Evolutionary conservation across 2,329 filamentous ascomycete species (phyloP).

Genomic region (Leptodontidium sp.): DNA sequence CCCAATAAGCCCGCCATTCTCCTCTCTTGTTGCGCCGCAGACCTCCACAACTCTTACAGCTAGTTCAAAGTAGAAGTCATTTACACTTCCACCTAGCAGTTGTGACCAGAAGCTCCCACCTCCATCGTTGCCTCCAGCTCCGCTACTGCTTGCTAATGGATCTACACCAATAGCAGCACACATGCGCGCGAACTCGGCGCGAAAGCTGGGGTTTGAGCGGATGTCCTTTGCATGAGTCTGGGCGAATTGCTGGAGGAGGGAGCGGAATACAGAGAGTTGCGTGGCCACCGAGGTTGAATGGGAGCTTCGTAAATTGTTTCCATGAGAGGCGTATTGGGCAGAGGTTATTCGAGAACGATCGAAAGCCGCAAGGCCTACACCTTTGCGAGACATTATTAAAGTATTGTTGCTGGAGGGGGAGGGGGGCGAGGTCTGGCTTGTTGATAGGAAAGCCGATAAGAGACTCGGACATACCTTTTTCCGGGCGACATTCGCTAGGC

Average conservation of each 20-base stretch:
- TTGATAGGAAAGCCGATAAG: neutral
- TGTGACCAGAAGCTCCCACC: slow-evolving; percentile 87
- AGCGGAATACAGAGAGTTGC: slow-evolving; percentile 95
- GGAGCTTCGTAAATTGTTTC: slow-evolving; percentile 81
- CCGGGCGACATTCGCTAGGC: neutral
- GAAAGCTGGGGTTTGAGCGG: slow-evolving; percentile 91
- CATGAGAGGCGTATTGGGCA: slow-evolving; percentile 90
- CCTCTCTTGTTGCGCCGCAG: slow-evolving; percentile 82
- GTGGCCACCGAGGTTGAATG: slow-evolving; percentile 89
- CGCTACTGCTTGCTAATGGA: slow-evolving; percentile 77
- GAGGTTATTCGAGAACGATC: slow-evolving; percentile 84
- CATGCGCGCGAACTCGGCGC: slow-evolving; percentile 98
- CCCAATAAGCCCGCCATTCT: slow-evolving; percentile 93
- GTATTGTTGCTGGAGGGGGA: slow-evolving; percentile 15
- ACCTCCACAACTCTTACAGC: slow-evolving; percentile 96
- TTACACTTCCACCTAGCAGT: slow-evolving; percentile 87
- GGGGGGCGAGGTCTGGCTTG: neutral
- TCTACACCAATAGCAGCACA: slow-evolving; percentile 97
- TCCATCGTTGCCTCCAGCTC: slow-evolving; percentile 56
- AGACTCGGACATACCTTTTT: neutral
- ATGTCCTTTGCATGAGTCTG: slow-evolving; percentile 96
- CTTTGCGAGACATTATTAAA: slow-evolving; percentile 72
- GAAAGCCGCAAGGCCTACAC: slow-evolving; percentile 90
- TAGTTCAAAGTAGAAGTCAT: slow-evolving; percentile 98
- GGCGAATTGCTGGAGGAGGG: slow-evolving; percentile 92